phyloP scores from a whole-genome alignment of 805 yeast genomes.

The Saccharomycopsis olivae region DNA sequence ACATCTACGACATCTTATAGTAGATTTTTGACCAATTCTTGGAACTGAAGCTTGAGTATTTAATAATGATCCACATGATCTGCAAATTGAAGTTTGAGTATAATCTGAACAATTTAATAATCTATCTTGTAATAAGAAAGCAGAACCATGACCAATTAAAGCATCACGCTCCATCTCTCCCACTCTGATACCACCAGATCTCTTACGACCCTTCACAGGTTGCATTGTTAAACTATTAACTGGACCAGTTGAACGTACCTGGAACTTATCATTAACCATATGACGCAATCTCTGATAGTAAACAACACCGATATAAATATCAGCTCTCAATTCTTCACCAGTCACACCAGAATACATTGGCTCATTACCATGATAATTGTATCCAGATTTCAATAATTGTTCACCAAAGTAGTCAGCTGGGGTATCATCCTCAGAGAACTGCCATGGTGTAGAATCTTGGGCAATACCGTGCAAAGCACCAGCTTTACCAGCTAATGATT shows the following conservation, averaged over 20 bases:
- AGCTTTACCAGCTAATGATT: constrained; percentile 96
- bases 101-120: constrained; percentile 91
- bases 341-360: constrained; percentile 99
- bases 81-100: constrained; percentile 83
- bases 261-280: constrained; percentile 99
- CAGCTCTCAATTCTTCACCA: constrained; percentile 94
- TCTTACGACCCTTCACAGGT: constrained; percentile 98
- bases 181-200: constrained; percentile 98
- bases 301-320: constrained; percentile 93
- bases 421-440: constrained; percentile 79
- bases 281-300: constrained; percentile 97
- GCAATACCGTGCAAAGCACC: constrained; percentile 98
- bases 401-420: constrained; percentile 98
- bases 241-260: constrained; percentile 98
- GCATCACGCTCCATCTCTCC: constrained; percentile 99
- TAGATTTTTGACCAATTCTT: constrained; percentile 70
- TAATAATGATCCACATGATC: constrained; percentile 84
- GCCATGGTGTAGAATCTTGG: constrained; percentile 96
- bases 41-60: constrained; percentile 89
- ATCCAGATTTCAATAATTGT: constrained; percentile 78
- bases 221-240: constrained; percentile 96
- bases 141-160: constrained; percentile 94
- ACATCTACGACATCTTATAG: constrained; percentile 85
- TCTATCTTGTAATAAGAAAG: constrained; percentile 89
- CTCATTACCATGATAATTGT: constrained; percentile 96